Conservation (phyloP, 148 eudicot species). For the Cornus kousa region DNA sequence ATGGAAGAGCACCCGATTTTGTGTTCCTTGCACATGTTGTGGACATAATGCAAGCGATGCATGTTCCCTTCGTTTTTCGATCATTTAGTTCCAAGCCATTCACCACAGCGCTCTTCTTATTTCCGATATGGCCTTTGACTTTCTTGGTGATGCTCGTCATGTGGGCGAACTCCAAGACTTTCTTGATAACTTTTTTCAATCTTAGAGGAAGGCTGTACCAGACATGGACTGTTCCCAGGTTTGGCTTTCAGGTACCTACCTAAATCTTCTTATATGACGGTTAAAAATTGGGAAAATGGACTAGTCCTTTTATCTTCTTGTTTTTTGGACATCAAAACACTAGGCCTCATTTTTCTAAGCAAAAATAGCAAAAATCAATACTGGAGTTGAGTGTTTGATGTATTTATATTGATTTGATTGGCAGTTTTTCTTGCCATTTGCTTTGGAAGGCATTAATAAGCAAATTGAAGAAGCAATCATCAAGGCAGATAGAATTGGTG, state of each 20-base stretch:
- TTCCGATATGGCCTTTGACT: slow-evolving; percentile 43
- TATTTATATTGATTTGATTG: background rate
- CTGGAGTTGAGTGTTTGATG: background rate
- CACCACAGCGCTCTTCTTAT: slow-evolving; percentile 25
- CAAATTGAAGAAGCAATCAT: slow-evolving; percentile 56
- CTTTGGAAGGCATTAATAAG: slow-evolving; percentile 45
- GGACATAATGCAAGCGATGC: slow-evolving; percentile 44
- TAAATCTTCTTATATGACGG: background rate
- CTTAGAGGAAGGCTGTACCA: slow-evolving; percentile 38
- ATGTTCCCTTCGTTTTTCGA: slow-evolving; percentile 39
- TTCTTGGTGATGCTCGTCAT: slow-evolving; percentile 39
- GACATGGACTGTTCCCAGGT: slow-evolving; percentile 54
- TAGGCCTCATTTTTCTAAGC: too few species aligned
- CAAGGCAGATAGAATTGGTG: slow-evolving; percentile 51
- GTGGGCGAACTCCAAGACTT: slow-evolving; percentile 53
- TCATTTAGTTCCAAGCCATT: slow-evolving; percentile 48
- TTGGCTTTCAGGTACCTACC: slow-evolving; percentile 48
- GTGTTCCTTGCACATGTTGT: slow-evolving; percentile 57
- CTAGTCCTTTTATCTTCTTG: too few species aligned
- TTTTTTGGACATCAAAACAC: too few species aligned
- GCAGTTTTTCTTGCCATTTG: slow-evolving; percentile 54
- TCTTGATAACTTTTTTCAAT: slow-evolving; percentile 37
- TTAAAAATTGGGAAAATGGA: too few species aligned
- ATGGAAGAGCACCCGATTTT: slow-evolving; percentile 45
- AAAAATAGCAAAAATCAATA: too few species aligned